These are phyloP conservation scores for Biscutella laevigata DNA, from an alignment of 441 rosid species.

Conservation along the genomic window DNA sequence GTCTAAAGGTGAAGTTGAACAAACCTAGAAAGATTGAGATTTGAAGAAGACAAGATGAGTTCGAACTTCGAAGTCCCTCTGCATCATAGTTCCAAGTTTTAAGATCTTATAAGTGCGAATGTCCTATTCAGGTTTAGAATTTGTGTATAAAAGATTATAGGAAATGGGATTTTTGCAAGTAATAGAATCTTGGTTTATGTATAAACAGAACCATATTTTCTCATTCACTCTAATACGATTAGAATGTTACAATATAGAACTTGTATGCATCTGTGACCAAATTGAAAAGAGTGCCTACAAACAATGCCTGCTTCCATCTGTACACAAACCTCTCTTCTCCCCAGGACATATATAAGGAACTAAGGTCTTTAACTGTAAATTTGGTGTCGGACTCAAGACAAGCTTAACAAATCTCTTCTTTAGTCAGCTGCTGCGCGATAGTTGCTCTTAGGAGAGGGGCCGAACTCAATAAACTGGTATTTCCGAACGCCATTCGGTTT, in stretches of 20 bases:
- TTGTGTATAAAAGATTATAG: slow-evolving; percentile 4
- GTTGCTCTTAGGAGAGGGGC: too few relatives aligned
- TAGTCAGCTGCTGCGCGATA: too few relatives aligned
- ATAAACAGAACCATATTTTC: background rate
- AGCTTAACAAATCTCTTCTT: too few relatives aligned
- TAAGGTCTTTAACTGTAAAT: too few relatives aligned
- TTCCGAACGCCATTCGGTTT: too few relatives aligned
- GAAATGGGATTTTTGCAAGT: background rate
- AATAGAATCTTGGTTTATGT: background rate
- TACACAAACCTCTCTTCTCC: too few relatives aligned
- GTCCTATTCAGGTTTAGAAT: background rate
- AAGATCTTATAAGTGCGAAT: background rate
- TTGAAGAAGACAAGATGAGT: slow-evolving; percentile 4
- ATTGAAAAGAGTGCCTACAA: too few relatives aligned
- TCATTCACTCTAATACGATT: background rate
- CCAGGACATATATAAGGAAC: too few relatives aligned
- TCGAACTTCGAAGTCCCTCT: background rate
- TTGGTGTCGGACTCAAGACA: too few relatives aligned
- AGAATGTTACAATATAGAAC: background rate
- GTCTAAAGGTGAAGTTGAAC: background rate
- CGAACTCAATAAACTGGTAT: too few relatives aligned
- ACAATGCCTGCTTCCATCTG: too few relatives aligned
- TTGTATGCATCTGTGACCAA: background rate
- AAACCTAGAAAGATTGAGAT: background rate
- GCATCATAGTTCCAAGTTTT: background rate